Evolutionary conservation across 2,329 filamentous ascomycete genomes (phyloP).

Genomic region (Aspergillus udagawae): DNA sequence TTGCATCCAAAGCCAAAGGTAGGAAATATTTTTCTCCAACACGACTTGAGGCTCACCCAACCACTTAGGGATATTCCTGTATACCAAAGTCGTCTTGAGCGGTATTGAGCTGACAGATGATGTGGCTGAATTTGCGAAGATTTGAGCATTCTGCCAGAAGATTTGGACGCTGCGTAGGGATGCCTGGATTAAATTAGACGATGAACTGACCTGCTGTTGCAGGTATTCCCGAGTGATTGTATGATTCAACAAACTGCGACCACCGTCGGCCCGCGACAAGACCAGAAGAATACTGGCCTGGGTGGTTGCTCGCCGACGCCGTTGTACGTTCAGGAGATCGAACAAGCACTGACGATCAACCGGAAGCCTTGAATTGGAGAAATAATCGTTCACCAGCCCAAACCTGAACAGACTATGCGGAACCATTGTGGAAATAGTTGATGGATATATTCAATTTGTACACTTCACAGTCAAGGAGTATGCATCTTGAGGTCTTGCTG

Average conservation of each 20-base stretch:
- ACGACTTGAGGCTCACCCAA: neutral
- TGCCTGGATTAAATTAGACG: neutral
- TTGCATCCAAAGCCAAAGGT: slow-evolving; percentile 7
- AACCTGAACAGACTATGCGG: slow-evolving; percentile 23
- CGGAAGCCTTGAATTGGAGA: neutral
- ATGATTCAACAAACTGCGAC: neutral
- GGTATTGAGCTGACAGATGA: neutral
- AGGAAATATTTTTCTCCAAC: neutral
- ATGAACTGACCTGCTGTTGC: no score
- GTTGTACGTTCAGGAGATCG: slow-evolving; percentile 13
- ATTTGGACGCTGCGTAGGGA: slow-evolving; percentile 29
- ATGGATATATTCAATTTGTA: slow-evolving; percentile 27
- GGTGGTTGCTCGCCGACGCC: slow-evolving; percentile 17
- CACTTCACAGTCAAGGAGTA: slow-evolving; percentile 45
- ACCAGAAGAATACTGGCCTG: slow-evolving; percentile 16
- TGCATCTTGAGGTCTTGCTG: no score
- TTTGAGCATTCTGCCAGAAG: slow-evolving; percentile 22
- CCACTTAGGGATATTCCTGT: slow-evolving; percentile 6
- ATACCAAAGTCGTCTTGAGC: no score
- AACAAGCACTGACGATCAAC: slow-evolving; percentile 11
- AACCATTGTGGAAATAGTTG: slow-evolving; percentile 27
- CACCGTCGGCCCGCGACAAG: slow-evolving; percentile 1
- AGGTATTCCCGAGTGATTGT: slow-evolving; percentile 5
- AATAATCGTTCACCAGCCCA: neutral
- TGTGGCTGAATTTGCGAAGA: slow-evolving; percentile 21